Evolutionary conservation across 1,284 basidiomycete genomes (phyloP), one percentile per base, ranked within the genome.

Genomic region (Apiotrichum montevideense): DNA sequence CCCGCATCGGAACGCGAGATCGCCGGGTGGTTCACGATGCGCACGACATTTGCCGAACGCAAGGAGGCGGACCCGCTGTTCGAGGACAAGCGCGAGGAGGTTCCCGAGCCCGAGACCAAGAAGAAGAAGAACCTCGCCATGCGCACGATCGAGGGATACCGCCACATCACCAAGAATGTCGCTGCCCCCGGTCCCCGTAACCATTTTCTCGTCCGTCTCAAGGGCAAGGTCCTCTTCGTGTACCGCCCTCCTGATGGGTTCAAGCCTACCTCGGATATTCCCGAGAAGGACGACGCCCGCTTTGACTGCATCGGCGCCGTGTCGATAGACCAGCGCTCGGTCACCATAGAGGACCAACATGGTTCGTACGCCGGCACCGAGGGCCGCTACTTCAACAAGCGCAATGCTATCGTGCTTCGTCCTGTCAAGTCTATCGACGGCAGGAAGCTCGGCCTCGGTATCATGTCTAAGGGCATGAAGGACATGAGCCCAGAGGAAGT

Each of bases 161-260:
- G 59, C 39, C 43, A 40, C 8, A 32, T 57, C 13, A 35, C 55
- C 9, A 85, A 87, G 10, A 87, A 86, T 64, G 81, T 41, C 13
- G 13, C 14, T 1, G 34, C 21, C 14, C 34, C 40, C 14, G 48
- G 49, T n/a, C 80, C 86, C 41, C 88, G 90, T 14, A 89, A 95
- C 72, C 86, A 83, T 81, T 95, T 88, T 84, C 94, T 86, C 73
- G 86, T 86, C 54, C 87, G 86, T 3, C 81, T 96, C 69, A 95
- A 94, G 80, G 88, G 88, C 46, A 86, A 84, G 65, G 85, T 93
- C 39, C 79, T 97, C 29, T 96, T 90, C 74, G 79, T 97, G 21
- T 95, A 95, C 77, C 46, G 46, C 33, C 13, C 46, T 3, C 35
- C 46, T 13, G 46, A 48, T 13, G 46, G 46, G 6, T 48, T 10